Evolutionary conservation across 805 yeast species (phyloP).

Genomic region (Pichia gijzeniarum): DNA sequence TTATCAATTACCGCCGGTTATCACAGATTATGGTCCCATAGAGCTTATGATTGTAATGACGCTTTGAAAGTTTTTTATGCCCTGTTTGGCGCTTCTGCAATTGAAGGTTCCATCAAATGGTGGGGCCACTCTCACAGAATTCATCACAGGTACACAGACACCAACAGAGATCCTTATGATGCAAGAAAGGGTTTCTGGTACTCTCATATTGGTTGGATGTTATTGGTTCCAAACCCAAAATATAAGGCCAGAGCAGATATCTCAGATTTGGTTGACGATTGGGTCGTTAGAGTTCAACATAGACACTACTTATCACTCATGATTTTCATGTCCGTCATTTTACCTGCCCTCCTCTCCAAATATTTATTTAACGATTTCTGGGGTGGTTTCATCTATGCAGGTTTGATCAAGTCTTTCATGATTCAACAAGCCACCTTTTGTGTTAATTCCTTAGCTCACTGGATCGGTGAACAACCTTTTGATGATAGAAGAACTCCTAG

Average conservation of each 20-base stretch:
- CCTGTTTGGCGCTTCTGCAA: constrained; percentile 73
- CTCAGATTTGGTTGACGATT: constrained; percentile 68
- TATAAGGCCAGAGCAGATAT: constrained; percentile 78
- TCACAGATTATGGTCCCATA: constrained; percentile 75
- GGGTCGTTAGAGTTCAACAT: constrained; percentile 77
- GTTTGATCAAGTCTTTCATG: constrained; percentile 58
- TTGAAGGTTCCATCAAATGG: constrained; percentile 85
- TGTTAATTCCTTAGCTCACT: constrained; percentile 80
- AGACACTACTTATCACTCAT: constrained; percentile 64
- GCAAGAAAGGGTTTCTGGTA: constrained; percentile 82
- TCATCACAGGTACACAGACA: constrained; percentile 83
- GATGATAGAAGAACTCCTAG: constrained; percentile 85
- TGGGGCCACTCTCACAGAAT: constrained; percentile 84
- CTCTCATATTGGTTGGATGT: constrained; percentile 85
- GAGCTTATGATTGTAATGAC: constrained; percentile 56
- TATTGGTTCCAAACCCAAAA: constrained; percentile 72
- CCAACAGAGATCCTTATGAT: constrained; percentile 77
- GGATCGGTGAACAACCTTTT: constrained; percentile 81
- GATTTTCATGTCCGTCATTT: constrained; percentile 51
- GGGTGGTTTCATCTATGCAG: constrained; percentile 76
- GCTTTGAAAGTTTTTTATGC: constrained; percentile 64
- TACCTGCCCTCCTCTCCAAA: constrained; percentile 57
- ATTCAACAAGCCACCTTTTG: constrained; percentile 86
- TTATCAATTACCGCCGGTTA: constrained; percentile 79
- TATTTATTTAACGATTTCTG: constrained; percentile 50